A percentile compares a stretch with the other conserved stretches of the same genome.
phyloP scores from a whole-genome alignment of 2,329 filamentous ascomycete species.

The Cladosporium colombiae region DNA sequence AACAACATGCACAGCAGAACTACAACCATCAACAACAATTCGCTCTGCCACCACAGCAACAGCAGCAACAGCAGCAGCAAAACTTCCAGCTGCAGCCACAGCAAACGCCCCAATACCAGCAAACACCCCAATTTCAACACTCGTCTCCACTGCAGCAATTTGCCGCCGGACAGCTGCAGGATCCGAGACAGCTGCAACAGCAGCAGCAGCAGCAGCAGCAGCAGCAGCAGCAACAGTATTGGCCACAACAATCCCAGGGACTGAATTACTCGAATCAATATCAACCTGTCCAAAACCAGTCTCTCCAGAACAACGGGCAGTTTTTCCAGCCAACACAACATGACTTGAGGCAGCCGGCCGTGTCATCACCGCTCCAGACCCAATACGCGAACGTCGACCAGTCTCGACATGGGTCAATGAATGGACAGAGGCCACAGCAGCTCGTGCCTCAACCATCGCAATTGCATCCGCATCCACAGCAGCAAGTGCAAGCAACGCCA shows the following conservation, averaged over 20 bases:
- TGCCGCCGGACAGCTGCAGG: constrained; percentile 15
- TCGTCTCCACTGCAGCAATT: constrained; percentile 19
- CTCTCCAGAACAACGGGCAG: not conserved
- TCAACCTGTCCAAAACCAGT: not conserved
- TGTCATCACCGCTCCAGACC: not conserved
- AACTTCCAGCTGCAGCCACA: constrained; percentile 4
- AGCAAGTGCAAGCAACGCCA: not conserved
- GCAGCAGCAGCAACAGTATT: constrained; percentile 6
- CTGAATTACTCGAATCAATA: constrained; percentile 1
- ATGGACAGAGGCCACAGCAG: not conserved
- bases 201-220: constrained; percentile 11
- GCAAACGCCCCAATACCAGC: constrained; percentile 14
- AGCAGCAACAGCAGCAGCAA: constrained; percentile 7
- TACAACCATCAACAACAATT: not conserved
- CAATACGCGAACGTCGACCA: not conserved
- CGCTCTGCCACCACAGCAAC: not conserved
- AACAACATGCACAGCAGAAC: not conserved
- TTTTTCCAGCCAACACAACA: not conserved
- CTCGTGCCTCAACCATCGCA: not conserved
- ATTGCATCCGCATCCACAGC: not conserved
- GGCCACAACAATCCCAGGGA: not conserved
- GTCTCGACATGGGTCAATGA: not conserved
- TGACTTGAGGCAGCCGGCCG: not conserved
- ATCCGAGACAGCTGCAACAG: not conserved
- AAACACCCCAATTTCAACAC: constrained; percentile 12